Conservation (phyloP, 2,329 filamentous ascomycete genomes). For the Ceratocystis harringtonii region DNA sequence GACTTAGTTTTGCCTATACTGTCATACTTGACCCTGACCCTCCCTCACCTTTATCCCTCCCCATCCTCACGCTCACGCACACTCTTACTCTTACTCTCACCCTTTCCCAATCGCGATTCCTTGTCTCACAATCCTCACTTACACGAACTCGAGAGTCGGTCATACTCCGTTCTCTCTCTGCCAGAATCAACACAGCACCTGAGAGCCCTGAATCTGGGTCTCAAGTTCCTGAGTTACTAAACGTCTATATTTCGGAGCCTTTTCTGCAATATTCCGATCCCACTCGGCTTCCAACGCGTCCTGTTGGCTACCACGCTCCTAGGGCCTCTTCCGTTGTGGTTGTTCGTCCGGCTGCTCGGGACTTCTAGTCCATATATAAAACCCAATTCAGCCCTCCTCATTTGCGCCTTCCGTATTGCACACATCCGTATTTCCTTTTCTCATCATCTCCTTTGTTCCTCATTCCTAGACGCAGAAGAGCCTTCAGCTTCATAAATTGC, state of each 20-base stretch:
- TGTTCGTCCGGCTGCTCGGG: background rate
- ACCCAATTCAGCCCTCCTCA: background rate
- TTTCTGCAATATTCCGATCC: background rate
- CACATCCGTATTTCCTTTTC: background rate
- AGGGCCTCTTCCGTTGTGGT: background rate
- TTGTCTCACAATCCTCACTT: background rate
- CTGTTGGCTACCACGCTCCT: background rate
- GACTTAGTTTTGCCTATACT: background rate
- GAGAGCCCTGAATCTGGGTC: background rate
- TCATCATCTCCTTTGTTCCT: background rate
- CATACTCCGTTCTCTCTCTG: background rate
- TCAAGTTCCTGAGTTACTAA: background rate
- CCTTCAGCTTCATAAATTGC: background rate
- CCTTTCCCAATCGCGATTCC: background rate
- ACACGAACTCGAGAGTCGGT: background rate
- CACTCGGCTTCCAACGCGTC: background rate
- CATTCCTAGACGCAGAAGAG: background rate
- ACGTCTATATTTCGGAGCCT: background rate
- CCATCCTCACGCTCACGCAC: too few species aligned
- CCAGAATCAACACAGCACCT: background rate
- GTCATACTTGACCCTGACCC: background rate
- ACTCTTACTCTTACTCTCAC: too few species aligned
- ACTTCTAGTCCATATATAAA: background rate
- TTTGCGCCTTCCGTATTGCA: background rate
- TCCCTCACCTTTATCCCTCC: background rate